Percentiles rank a stretch among this genome's conserved stretches.
Conservation (phyloP, 176 grass and related monocot species). For the Poa pratensis region DNA sequence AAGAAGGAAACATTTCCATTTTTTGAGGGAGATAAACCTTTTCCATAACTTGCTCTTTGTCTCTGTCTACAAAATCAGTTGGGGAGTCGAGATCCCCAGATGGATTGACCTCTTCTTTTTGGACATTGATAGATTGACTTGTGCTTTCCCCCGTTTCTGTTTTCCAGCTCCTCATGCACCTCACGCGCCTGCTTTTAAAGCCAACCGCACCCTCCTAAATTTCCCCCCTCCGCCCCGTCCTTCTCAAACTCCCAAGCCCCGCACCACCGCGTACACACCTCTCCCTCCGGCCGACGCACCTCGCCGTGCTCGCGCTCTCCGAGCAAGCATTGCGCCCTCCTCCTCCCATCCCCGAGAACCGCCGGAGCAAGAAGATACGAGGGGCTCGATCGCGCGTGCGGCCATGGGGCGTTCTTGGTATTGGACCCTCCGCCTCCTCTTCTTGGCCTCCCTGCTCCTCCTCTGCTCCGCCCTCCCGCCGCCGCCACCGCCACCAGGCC, state of each 20-base stretch:
- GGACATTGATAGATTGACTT: not conserved
- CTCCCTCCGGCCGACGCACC: not conserved
- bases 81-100: conserved; percentile 7
- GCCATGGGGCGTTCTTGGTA: conserved; percentile 52
- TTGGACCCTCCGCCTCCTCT: conserved; percentile 40
- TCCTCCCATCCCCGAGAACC: conserved; percentile 13
- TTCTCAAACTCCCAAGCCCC: conserved; percentile 27
- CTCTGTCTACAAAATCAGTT: not conserved
- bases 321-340: not conserved
- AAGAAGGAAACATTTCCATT: not conserved
- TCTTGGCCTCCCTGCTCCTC: conserved; percentile 58
- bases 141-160: not conserved
- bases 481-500: not conserved
- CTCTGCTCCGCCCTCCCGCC: conserved; percentile 29
- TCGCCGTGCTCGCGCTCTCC: conserved; percentile 15
- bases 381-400: not conserved
- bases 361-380: not conserved
- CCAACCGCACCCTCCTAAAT: conserved; percentile 41
- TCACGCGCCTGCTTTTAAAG: conserved; percentile 66
- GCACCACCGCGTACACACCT: not conserved
- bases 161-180: conserved; percentile 55
- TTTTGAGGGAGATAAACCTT: not conserved
- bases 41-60: not conserved
- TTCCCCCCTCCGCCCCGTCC: conserved; percentile 34
- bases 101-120: not conserved